These are phyloP conservation scores for Aspergillus neoniger DNA, from an alignment of 2,329 filamentous ascomycete species.

Conservation along the genomic window DNA sequence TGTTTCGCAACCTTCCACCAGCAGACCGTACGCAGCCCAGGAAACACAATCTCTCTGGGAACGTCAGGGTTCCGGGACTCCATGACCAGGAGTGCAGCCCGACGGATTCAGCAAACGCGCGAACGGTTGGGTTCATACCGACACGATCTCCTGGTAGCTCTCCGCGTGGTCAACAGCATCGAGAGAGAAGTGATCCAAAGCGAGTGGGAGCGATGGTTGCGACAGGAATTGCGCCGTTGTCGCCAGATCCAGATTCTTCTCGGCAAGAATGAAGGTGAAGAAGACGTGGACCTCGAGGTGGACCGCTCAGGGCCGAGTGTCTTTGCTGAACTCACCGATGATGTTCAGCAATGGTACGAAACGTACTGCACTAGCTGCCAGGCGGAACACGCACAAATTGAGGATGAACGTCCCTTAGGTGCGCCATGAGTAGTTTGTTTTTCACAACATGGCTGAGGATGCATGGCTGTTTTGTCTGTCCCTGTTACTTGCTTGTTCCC, in stretches of 20 bases:
- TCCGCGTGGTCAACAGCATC: constrained; percentile 85
- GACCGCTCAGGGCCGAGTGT: constrained; percentile 31
- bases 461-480: constrained; percentile 5
- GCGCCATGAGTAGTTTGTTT: constrained; percentile 17
- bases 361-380: constrained; percentile 65
- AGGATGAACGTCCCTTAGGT: constrained; percentile 25
- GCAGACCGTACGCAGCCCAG: constrained; percentile 38
- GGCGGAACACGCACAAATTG: constrained; percentile 42
- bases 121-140: constrained; percentile 81
- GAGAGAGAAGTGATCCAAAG: constrained; percentile 82
- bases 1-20: constrained; percentile 50
- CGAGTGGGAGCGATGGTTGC: constrained; percentile 92
- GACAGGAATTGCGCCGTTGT: constrained; percentile 76
- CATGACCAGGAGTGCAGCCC: constrained; percentile 40
- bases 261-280: constrained; percentile 24
- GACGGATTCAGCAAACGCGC: constrained; percentile 73
- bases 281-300: constrained; percentile 25
- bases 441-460: constrained; percentile 1
- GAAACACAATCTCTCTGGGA: constrained; percentile 33
- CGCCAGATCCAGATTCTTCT: constrained; percentile 59
- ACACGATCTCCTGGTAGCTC: constrained; percentile 86
- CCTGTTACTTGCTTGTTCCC: constrained; percentile 21
- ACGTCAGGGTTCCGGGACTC: constrained; percentile 31
- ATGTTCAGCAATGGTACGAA: constrained; percentile 58
- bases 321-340: constrained; percentile 41